Evolutionary conservation across 208 protist genomes (phyloP), one percentile per base, ranked within the genome.

Genomic region (Borovskyia barvae): DNA sequence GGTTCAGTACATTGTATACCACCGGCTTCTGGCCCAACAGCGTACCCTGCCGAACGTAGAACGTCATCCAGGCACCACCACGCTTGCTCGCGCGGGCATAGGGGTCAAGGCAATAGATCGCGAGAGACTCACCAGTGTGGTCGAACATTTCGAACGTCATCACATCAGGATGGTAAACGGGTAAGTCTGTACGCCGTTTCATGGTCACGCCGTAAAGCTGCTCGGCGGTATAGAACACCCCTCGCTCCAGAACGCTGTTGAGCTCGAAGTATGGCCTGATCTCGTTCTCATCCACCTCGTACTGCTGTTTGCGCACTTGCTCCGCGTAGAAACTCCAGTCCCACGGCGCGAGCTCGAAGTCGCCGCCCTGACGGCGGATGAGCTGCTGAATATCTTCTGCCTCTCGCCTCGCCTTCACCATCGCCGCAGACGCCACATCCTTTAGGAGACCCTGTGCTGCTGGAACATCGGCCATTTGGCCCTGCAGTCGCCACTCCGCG

Each of bases 51-150:
- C 51, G 35, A n/a, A 79, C 70, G 43, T 66, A 81, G 47, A 54
- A 79, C n/a, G 69, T 80, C 70, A 81, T 82, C 75, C 79, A 82
- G 40, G 72, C 71, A 20, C 79, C 79, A 17, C 79, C 79, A 9
- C 58, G 58, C 68, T 82, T 82, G 68, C 53, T 80, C 2, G 70
- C 15, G 15, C 79, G 79, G 2, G 75, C 62, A 58, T 69, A 86
- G 3, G 66, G 71, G 55, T 82, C 79, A 12, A 80, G 49, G 59
- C 52, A 66, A 52, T 62, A 82, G 14, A 86, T 58, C 26, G 79
- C 79, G 22, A 82, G 55, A 9, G 62, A 24, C 20, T 42, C 51
- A 45, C 47, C 65, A 5, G 60, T 57, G 42, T 35, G 15, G 49
- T 80, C 75, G 9, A 82, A 72, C 20, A 77, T 47, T 42, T 82